Evolutionary conservation across 1,284 basidiomycete genomes (phyloP).

Genomic region (Ganoderma leucocontextum): DNA sequence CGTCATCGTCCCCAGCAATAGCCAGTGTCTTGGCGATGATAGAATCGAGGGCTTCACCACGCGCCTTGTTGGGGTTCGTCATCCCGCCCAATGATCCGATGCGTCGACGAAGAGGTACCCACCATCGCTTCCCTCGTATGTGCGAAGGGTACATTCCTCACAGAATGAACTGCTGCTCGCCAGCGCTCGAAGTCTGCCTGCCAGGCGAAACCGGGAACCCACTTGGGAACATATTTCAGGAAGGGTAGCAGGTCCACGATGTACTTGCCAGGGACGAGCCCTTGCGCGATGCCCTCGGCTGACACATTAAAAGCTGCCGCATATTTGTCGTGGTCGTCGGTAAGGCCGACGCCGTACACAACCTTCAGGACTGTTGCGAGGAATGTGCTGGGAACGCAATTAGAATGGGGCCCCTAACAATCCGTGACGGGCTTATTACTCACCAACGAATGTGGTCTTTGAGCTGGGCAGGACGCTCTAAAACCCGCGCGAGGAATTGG

Average conservation of each 20-base stretch:
- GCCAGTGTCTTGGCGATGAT: background rate
- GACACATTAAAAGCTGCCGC: background rate
- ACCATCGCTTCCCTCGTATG: constrained; percentile 16
- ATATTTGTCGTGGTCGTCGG: constrained; percentile 6
- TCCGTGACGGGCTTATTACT: background rate
- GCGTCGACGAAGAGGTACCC: background rate
- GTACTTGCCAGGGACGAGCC: constrained; percentile 9
- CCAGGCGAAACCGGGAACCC: constrained; percentile 15
- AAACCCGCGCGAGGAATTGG: background rate
- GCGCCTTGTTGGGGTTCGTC: background rate
- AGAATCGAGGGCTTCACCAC: background rate
- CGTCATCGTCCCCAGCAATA: background rate
- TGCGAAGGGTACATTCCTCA: constrained; percentile 20
- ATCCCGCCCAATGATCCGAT: background rate
- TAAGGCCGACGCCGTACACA: constrained; percentile 16
- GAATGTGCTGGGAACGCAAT: constrained; percentile 10
- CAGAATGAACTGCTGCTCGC: constrained; percentile 20
- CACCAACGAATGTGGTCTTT: constrained; percentile 7
- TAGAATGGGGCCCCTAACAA: background rate
- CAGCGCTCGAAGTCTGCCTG: constrained; percentile 34
- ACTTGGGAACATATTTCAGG: constrained; percentile 12
- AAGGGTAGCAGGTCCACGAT: constrained; percentile 14
- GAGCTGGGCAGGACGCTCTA: background rate
- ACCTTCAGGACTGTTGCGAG: constrained; percentile 15
- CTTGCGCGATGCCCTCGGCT: constrained; percentile 5